Evolutionary conservation across 192 early-diverging fungal genomes (phyloP), one percentile per base, ranked within the genome.

Genomic region (Chytriomyces hyalinus): DNA sequence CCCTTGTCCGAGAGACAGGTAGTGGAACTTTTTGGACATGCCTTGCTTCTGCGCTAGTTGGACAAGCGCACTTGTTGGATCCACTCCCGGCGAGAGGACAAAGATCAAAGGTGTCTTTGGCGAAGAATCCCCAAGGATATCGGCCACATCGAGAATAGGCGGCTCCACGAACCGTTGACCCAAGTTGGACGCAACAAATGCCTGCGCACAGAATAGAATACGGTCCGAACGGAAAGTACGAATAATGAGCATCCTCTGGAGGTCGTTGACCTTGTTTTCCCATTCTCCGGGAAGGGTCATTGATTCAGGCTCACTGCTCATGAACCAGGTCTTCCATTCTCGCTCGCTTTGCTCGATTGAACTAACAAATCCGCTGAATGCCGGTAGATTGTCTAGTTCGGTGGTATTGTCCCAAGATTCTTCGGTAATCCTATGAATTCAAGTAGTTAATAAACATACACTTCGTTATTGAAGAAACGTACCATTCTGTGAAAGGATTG

Each of bases 81-180:
- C 89, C 7, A 90, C 89, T 67, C 89, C 89, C 6, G 89, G 88
- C n/a, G 88, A 90, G 1, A 90, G 80, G 26, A 90, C 88, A 80
- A 90, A 90, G 49, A 90, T 90, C 22, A 90, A 78, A 5, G 89
- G 89, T 2, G 81, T 90, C 44, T 80, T 66, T 5, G 85, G 84
- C 8, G 79, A 81, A 1, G 89, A 90, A 67, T 90, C 89, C 1
- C 44, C n/a, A 13, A 90, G 63, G 70, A 90, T 87, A 80, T 90
- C 89, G 5, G 69, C 78, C 28, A 90, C 65, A 75, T 90, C 87
- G 61, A 90, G 75, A 43, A 87, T 84, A 6, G 89, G 89, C 17
- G 89, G 88, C 61, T 90, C 89, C 3, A 82, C 80, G 76, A 90
- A 90, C 73, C 82, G 79, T 66, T 86, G 84, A 2, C 89, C 89